Evolutionary conservation across 306 rosid genomes (phyloP).

Genomic region (Prunus padus): DNA sequence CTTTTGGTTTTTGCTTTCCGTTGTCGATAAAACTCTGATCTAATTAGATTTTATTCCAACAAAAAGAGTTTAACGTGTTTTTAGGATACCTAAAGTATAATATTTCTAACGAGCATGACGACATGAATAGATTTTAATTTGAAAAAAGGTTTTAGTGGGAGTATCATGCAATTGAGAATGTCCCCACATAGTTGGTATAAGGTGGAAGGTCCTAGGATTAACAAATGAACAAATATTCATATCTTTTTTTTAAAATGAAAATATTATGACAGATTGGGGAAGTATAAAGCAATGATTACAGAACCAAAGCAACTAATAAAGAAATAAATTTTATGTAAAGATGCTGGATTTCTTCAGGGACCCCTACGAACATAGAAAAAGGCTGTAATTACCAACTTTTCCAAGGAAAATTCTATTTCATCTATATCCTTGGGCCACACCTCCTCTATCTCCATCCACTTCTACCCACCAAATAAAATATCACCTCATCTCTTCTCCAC

Average conservation of each 20-base stretch:
- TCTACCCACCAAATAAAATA: neutral
- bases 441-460: neutral
- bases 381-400: conserved; percentile 4
- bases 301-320: neutral
- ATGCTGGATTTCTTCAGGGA: neutral
- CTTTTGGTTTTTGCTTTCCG: too few relatives aligned
- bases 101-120: too few relatives aligned
- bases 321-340: neutral
- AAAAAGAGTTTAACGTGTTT: too few relatives aligned
- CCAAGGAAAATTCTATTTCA: conserved; percentile 25
- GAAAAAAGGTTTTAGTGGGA: too few relatives aligned
- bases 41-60: too few relatives aligned
- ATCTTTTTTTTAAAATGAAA: neutral
- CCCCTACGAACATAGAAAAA: neutral
- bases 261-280: neutral
- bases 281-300: neutral
- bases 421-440: conserved; percentile 1
- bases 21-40: too few relatives aligned
- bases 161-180: too few relatives aligned
- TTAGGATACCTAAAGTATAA: too few relatives aligned
- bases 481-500: neutral
- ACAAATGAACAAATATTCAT: too few relatives aligned
- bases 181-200: too few relatives aligned
- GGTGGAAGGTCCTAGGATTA: too few relatives aligned
- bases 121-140: too few relatives aligned